Conservation (phyloP, 768 basidiomycete genomes). For the Rhodotorula diobovata region DNA sequence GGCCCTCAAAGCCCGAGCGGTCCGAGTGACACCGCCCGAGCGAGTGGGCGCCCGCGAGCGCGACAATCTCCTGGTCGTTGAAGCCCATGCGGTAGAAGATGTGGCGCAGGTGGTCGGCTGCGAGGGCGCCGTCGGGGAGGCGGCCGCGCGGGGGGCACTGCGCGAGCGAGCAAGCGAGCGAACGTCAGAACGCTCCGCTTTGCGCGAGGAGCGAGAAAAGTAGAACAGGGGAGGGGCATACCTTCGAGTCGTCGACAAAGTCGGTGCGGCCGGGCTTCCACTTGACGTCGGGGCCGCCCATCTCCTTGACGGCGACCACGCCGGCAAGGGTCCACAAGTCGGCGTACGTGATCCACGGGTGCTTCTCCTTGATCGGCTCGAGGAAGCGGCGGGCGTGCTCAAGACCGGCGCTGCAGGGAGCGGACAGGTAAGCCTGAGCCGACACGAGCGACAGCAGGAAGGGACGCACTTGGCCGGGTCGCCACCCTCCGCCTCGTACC, state of each 20-base stretch:
- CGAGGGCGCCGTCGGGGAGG: conserved; percentile 59
- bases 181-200: neutral
- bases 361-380: conserved; percentile 76
- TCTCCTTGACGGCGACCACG: conserved; percentile 82
- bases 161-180: too few relatives aligned
- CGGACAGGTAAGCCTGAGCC: neutral
- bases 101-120: conserved; percentile 74
- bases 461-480: conserved; percentile 29
- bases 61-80: conserved; percentile 86
- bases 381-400: conserved; percentile 73
- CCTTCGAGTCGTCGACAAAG: conserved; percentile 36
- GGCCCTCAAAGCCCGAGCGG: conserved; percentile 77
- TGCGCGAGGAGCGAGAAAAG: too few relatives aligned
- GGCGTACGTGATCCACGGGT: conserved; percentile 71
- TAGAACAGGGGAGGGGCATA: neutral
- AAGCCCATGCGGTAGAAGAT: conserved; percentile 88
- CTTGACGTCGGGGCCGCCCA: conserved; percentile 83
- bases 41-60: conserved; percentile 83
- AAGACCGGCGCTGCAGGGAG: conserved; percentile 69
- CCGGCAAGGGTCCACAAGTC: conserved; percentile 67
- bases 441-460: neutral
- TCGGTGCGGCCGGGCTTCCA: conserved; percentile 94
- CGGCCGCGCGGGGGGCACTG: conserved; percentile 38
- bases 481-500: conserved; percentile 35
- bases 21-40: conserved; percentile 85